Evolutionary conservation across 495 filamentous ascomycete genomes (phyloP).

Genomic region (Aspergillus nanangensis): DNA sequence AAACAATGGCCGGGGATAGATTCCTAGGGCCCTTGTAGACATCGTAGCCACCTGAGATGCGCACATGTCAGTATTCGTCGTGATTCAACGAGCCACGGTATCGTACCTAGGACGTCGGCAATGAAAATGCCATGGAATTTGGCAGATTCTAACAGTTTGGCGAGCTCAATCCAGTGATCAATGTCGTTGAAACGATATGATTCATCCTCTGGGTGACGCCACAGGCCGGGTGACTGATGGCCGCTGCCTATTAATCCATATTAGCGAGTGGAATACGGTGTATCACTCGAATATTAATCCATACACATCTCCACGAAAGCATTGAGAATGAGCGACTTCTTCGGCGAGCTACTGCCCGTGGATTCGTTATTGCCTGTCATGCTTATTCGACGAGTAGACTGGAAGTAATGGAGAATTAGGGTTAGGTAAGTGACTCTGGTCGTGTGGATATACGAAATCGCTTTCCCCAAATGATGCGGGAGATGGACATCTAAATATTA

Average conservation of each 20-base stretch:
- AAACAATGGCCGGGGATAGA: slow-evolving; percentile 51
- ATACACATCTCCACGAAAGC: slow-evolving; percentile 55
- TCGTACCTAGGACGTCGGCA: slow-evolving; percentile 45
- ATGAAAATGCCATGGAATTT: slow-evolving; percentile 57
- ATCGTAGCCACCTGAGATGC: slow-evolving; percentile 51
- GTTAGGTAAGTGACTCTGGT: too few species aligned
- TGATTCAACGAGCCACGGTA: not conserved
- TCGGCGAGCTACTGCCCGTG: slow-evolving; percentile 10
- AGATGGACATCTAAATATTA: too few species aligned
- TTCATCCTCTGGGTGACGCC: slow-evolving; percentile 50
- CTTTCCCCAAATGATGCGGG: too few species aligned
- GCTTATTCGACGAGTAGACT: too few species aligned
- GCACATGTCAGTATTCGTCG: not conserved
- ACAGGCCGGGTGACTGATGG: slow-evolving; percentile 50
- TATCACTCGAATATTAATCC: not conserved
- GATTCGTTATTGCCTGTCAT: slow-evolving; percentile 1
- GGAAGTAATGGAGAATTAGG: too few species aligned
- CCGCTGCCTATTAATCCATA: slow-evolving; percentile 34
- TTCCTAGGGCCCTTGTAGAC: slow-evolving; percentile 58
- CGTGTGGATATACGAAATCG: too few species aligned
- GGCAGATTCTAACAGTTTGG: slow-evolving; percentile 42
- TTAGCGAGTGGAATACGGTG: not conserved
- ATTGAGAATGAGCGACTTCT: slow-evolving; percentile 54
- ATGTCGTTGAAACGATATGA: slow-evolving; percentile 51
- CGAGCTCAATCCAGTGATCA: slow-evolving; percentile 45